Conservation (phyloP, 2,329 filamentous ascomycete genomes). For the Pseudogymnoascus sp. region DNA sequence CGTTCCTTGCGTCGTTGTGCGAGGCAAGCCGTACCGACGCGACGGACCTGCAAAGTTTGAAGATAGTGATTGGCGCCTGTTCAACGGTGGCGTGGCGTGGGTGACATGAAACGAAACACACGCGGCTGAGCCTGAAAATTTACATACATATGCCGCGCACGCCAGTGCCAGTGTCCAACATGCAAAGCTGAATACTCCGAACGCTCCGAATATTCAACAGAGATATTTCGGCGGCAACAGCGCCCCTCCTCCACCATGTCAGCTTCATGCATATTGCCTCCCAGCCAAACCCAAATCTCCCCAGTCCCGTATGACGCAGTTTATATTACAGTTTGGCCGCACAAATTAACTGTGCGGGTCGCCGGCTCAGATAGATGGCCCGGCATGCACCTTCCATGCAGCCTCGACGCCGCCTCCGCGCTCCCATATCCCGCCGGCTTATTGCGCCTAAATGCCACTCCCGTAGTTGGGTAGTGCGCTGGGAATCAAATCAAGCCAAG, state of each 20-base stretch:
- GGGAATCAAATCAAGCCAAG: background rate
- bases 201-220: background rate
- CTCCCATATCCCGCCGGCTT: background rate
- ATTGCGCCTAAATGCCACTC: background rate
- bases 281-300: background rate
- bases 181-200: background rate
- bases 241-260: background rate
- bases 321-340: background rate
- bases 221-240: background rate
- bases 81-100: background rate
- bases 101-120: constrained; percentile 3
- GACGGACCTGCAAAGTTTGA: background rate
- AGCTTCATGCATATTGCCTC: background rate
- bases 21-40: background rate
- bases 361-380: background rate
- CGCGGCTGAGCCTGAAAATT: background rate
- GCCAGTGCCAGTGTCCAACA: background rate
- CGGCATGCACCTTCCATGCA: background rate
- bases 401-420: background rate
- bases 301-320: background rate
- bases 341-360: background rate
- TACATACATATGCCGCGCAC: background rate
- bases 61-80: background rate
- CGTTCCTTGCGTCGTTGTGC: background rate
- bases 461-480: background rate